These are phyloP conservation scores for Sporothrix luriei DNA, from an alignment of 2,329 filamentous ascomycete species.

Conservation along the genomic window DNA sequence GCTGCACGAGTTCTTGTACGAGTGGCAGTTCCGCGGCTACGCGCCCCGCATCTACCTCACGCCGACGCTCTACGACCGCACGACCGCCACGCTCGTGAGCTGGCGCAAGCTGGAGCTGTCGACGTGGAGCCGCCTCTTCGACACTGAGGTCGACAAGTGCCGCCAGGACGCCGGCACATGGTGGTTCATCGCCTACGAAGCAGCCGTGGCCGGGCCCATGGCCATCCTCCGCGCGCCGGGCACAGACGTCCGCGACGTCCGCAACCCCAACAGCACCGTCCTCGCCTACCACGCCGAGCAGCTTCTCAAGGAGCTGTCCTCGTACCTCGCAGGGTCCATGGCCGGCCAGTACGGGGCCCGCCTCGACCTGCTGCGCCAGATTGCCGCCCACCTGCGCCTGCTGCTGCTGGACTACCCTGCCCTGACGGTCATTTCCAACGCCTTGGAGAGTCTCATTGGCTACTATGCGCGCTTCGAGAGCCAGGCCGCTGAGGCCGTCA, in stretches of 20 bases:
- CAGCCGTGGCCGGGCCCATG: constrained; percentile 72
- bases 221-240: constrained; percentile 63
- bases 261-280: constrained; percentile 8
- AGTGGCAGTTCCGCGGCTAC: constrained; percentile 88
- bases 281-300: constrained; percentile 66
- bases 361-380: constrained; percentile 67
- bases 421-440: constrained; percentile 61
- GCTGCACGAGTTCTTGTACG: constrained; percentile 79
- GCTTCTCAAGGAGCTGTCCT: constrained; percentile 73
- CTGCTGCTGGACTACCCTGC: constrained; percentile 61
- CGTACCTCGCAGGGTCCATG: constrained; percentile 77
- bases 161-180: constrained; percentile 79
- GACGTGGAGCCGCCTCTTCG: constrained; percentile 87
- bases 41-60: constrained; percentile 79
- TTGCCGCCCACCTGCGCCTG: constrained; percentile 66
- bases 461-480: constrained; percentile 74
- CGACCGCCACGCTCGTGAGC: constrained; percentile 78
- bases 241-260: constrained; percentile 46
- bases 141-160: constrained; percentile 77
- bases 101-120: constrained; percentile 91
- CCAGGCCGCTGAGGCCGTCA: constrained; percentile 65
- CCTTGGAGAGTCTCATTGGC: constrained; percentile 73
- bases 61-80: constrained; percentile 68
- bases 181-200: constrained; percentile 97
- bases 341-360: constrained; percentile 79